Evolutionary conservation across 2,329 filamentous ascomycete genomes (phyloP), one percentile per base, ranked within the genome.

Genomic region (Chaetomium sp.): DNA sequence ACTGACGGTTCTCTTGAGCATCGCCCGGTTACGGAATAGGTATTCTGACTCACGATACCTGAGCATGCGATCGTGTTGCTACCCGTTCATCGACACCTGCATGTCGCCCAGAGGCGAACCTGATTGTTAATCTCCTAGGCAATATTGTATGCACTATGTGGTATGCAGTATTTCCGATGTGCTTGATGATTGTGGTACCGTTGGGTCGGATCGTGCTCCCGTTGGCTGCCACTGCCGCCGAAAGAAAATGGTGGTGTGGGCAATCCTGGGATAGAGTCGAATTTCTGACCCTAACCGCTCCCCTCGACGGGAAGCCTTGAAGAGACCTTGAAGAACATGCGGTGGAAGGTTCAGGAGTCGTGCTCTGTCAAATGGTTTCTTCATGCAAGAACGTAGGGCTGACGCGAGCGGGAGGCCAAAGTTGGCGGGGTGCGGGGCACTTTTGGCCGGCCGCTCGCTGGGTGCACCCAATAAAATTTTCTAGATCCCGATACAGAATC

Each of bases 401-500:
- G 53, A 42, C 38, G 38, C 38, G 38, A 42, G 13, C 16, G 16
- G 38, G 16, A 42, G 16, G 38, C 16, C 16, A 42, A 62, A 23
- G 31, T 62, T 23, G 25, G 31, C 31, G 19, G 45, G 55, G 54
- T 60, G 64, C n/a, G 60, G 60, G 62, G 54, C 49, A 38, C 29
- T 42, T 47, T 27, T 23, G 19, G 51, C 51, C n/a, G 29, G 42
- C 21, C 50, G 27, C 2, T n/a, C 8, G 47, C 35, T 42, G 25
- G 45, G 38, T 42, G 38, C 45, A 57, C 63, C 67, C 63, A 67
- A 65, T 68, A 65, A 69, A 69, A 69, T 63, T 67, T 69, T 69
- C 65, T 16, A 33, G 49, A 63, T 60, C n/a, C 49, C 31, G 27
- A 62, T 58, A 56, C 27, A 21, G 35, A 23, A 55, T 57, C 31